Evolutionary conservation across 2,329 filamentous ascomycete species (phyloP), one percentile per base, ranked within the genome.

Genomic region (Cytospora schulzeri): DNA sequence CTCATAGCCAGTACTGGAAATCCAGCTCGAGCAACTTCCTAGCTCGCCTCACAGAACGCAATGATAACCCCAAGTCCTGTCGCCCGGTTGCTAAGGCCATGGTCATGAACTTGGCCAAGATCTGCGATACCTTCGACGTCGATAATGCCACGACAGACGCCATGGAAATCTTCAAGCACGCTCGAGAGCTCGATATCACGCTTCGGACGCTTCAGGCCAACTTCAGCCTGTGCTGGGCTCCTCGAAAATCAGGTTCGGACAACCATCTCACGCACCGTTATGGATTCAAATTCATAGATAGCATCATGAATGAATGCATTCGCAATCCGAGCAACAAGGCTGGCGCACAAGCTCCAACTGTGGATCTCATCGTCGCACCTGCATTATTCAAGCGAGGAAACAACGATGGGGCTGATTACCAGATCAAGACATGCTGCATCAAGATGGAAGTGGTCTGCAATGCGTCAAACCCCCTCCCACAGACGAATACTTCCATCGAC

Each of bases 1-100:
- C 50, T 0, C 55, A 64, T 19, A 62, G 57, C 19, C 68, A 70
- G 12, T 38, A 66, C 14, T 68, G 59, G 67, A 65, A 66, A 12
- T 54, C 66, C 1, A 65, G 52, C 22, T 67, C 64, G 0, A 55
- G 54, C 11, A 54, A 68, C 24, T 29, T 71, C 35, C 31, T 66
- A 12, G 22, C 19, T 22, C 55, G 14, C 22, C 19, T 63, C 11
- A 19, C 4, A 19, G 24, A 38, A 3, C 54, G 8, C 1, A 14
- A 29, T 7, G 53, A 51, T 2, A 45, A 17, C 4, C 12, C 15
- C 5, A n/a, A 60, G 17, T 28, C 19, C 6, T 60, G 50, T 6
- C 19, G 48, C 8, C 15, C 24, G 6, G 22, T 35, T 12, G 52
- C 54, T 12, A 1, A 35, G 4, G 15, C 2, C 1, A 38, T 26